A percentile compares a stretch with the other conserved stretches of the same genome.
Evolutionary conservation across 208 protist species (phyloP).

Genomic region (Leishmania mexicana): DNA sequence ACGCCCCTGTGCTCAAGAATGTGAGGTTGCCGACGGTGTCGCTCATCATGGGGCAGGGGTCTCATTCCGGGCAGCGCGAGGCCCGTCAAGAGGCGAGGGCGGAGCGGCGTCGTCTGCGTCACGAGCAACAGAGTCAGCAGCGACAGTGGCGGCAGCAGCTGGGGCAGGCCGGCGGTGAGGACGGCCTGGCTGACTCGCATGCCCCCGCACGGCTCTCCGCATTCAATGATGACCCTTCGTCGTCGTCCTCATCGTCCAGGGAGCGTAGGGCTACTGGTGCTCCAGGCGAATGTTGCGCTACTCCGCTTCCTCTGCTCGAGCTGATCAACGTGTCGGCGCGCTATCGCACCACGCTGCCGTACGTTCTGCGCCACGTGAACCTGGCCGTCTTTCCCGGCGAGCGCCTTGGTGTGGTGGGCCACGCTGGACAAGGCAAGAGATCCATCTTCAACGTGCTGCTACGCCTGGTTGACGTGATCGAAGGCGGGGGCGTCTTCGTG

Average conservation of each 20-base stretch:
- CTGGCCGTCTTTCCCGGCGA: slow-evolving; percentile 50
- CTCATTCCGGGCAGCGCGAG: slow-evolving; percentile 1
- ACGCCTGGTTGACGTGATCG: slow-evolving; percentile 80
- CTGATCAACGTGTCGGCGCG: slow-evolving; percentile 59
- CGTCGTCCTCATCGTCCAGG: slow-evolving; percentile 12
- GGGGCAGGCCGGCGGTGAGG: background rate
- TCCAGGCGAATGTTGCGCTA: slow-evolving; percentile 7
- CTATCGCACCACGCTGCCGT: slow-evolving; percentile 54
- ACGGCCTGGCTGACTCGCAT: background rate
- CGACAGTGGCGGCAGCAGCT: background rate
- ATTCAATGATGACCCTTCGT: background rate
- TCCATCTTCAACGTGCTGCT: slow-evolving; percentile 66
- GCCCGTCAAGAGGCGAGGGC: background rate
- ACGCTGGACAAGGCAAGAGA: slow-evolving; percentile 72
- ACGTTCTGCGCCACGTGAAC: slow-evolving; percentile 55
- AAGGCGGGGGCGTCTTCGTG: slow-evolving; percentile 78
- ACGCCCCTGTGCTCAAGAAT: slow-evolving; percentile 9
- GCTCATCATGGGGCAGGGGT: slow-evolving; percentile 1
- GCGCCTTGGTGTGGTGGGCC: slow-evolving; percentile 61
- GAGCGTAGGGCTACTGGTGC: background rate
- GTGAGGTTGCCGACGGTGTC: slow-evolving; percentile 14
- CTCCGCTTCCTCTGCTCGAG: slow-evolving; percentile 43
- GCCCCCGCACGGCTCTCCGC: background rate
- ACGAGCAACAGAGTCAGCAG: background rate
- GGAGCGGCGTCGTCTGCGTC: background rate